phyloP scores from a whole-genome alignment of 768 basidiomycete species.

The Cystobasidium onofrii region DNA sequence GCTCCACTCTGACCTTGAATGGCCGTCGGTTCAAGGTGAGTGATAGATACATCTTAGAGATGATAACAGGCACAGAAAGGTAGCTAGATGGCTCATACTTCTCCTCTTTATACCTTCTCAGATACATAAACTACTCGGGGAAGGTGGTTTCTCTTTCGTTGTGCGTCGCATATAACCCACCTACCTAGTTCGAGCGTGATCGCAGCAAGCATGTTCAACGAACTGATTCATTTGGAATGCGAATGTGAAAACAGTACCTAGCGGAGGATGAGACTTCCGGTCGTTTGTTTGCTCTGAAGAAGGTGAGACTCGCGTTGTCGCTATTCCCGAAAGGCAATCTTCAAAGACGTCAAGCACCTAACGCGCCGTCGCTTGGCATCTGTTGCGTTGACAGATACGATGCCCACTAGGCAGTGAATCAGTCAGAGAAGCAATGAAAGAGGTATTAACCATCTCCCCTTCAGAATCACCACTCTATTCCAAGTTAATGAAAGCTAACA shows the following conservation, averaged over 20 bases:
- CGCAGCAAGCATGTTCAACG: neutral
- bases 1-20: slow-evolving; percentile 21
- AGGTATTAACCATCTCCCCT: slow-evolving; percentile 45
- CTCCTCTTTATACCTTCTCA: slow-evolving; percentile 47
- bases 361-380: neutral
- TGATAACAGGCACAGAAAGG: too few species aligned
- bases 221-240: neutral
- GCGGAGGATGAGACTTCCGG: slow-evolving; percentile 48
- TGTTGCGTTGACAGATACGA: slow-evolving; percentile 52
- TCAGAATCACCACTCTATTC: neutral
- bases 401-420: slow-evolving; percentile 81
- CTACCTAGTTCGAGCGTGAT: neutral
- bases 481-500: too few species aligned
- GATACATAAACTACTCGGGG: slow-evolving; percentile 84
- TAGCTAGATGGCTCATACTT: neutral
- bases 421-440: slow-evolving; percentile 57
- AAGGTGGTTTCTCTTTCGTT: slow-evolving; percentile 90
- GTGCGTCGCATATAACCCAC: slow-evolving; percentile 51
- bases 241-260: slow-evolving; percentile 31
- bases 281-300: slow-evolving; percentile 92
- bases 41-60: too few species aligned
- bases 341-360: neutral
- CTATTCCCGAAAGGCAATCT: too few species aligned
- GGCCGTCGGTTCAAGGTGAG: slow-evolving; percentile 27
- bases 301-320: slow-evolving; percentile 46